These are phyloP conservation scores for Corymbia maculata DNA, from an alignment of 345 rosid genomes.

Conservation along the genomic window DNA sequence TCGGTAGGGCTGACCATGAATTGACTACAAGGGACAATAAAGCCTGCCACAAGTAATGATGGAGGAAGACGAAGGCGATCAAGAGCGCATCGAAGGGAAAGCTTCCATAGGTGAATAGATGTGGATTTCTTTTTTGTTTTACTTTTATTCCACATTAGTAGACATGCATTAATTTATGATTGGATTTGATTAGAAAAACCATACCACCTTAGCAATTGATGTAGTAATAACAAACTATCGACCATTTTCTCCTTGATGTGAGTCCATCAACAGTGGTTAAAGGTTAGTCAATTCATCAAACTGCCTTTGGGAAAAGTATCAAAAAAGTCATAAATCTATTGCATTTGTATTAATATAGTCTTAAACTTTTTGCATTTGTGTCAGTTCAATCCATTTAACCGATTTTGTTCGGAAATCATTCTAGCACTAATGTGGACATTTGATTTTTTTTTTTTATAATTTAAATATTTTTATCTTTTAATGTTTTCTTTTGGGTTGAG, in stretches of 20 bases:
- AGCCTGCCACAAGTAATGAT: not conserved
- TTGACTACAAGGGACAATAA: not conserved
- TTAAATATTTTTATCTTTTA: rapidly evolving
- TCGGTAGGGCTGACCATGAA: not conserved
- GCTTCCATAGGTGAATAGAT: not conserved
- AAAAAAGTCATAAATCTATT: too few relatives aligned
- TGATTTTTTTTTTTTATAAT: too few relatives aligned
- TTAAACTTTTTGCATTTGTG: too few relatives aligned
- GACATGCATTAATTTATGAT: too few relatives aligned
- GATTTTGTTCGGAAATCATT: not conserved
- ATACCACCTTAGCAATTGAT: not conserved
- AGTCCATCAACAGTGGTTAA: constrained; percentile 30
- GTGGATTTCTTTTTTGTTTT: not conserved
- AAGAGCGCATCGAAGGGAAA: not conserved
- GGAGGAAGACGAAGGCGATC: not conserved
- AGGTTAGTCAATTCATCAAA: constrained; percentile 30
- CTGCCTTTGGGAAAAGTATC: not conserved
- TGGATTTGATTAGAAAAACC: not conserved
- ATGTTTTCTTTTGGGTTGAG: rapidly evolving
- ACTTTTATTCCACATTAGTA: not conserved
- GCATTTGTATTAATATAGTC: rapidly evolving
- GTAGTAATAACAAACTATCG: not conserved
- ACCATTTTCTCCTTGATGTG: constrained; percentile 6
- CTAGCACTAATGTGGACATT: rapidly evolving
- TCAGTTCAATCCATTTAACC: rapidly evolving